Percentiles rank a stretch among this genome's conserved stretches.
These are phyloP conservation scores for Dissophora globulifera DNA, from an alignment of 192 early-diverging fungal genomes.

Conservation along the genomic window DNA sequence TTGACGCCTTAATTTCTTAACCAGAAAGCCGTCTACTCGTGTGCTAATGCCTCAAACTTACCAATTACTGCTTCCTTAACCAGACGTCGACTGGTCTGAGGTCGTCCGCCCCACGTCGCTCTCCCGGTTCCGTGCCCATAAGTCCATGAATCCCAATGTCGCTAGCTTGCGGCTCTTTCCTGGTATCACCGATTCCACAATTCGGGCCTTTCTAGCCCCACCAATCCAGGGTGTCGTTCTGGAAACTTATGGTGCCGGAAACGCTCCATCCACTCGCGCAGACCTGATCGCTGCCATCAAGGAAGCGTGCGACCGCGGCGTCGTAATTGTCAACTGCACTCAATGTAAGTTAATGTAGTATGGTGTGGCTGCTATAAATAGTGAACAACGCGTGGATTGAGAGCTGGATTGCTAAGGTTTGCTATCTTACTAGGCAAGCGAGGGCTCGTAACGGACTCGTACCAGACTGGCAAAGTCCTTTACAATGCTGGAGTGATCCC, in stretches of 20 bases:
- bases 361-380: no score
- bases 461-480: constrained; percentile 90
- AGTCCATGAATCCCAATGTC: constrained; percentile 86
- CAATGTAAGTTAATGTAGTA: constrained; percentile 72
- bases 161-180: constrained; percentile 93
- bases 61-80: no score
- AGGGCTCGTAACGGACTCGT: constrained; percentile 90
- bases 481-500: constrained; percentile 84
- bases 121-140: constrained; percentile 85
- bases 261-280: constrained; percentile 90
- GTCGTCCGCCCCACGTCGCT: constrained; percentile 88
- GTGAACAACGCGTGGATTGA: background rate
- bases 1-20: no score
- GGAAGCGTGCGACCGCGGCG: constrained; percentile 91
- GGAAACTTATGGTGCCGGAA: constrained; percentile 97
- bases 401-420: constrained; percentile 28
- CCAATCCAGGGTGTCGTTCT: constrained; percentile 92
- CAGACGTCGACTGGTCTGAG: constrained; percentile 91
- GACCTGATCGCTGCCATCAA: constrained; percentile 86
- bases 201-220: constrained; percentile 86
- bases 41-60: no score
- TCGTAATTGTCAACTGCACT: constrained; percentile 97
- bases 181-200: constrained; percentile 89
- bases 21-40: no score
- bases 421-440: constrained; percentile 58